Evolutionary conservation across 106 monocot genomes (phyloP), one percentile per base, ranked within the genome.

Genomic region (Allium sativum): DNA sequence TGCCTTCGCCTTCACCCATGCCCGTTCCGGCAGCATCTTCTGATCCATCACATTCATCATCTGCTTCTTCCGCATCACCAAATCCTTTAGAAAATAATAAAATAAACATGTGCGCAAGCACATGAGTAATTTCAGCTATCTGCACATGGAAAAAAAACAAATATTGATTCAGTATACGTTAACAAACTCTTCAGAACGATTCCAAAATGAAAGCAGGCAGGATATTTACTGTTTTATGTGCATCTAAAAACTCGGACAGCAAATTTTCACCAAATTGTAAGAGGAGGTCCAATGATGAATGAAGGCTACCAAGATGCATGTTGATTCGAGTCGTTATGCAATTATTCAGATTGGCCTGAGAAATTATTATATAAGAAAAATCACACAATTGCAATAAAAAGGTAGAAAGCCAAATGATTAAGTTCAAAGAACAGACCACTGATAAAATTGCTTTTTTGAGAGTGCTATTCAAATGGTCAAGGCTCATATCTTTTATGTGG

Each of bases 1-100:
- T 9, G 18, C 95, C 95, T 61, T 95, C 83, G 61, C 95, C 95
- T 45, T 95, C 87, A 15, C 95, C 95, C 76, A 95, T 79, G 45
- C 95, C 90, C 52, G 95, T 95, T 61, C 95, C 95, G 67, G 45
- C 71, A 18, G 72, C 81, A 65, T 87, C 77, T 73, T 81, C 55
- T 52, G 76, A 52, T 61, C 70, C 74, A 44, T 58, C 61, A 52
- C 57, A 51, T 57, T 64, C 65, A 70, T 90, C 90, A 18, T 53
- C 44, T 60, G 62, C 31, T 50, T 81, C 90, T 59, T 84, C 77
- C 14, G 65, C 16, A 62, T 62, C 65, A 65, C 95, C 87, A 77
- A 86, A 86, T 18, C 95, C 95, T 56, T 95, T 84, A 14, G 72
- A 78, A 62, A 95, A 79, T 58, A 95, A 65, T 57, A 74, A 70